phyloP scores from a whole-genome alignment of 352 stramenopile genomes.

The Elongisporangium anandrum region DNA sequence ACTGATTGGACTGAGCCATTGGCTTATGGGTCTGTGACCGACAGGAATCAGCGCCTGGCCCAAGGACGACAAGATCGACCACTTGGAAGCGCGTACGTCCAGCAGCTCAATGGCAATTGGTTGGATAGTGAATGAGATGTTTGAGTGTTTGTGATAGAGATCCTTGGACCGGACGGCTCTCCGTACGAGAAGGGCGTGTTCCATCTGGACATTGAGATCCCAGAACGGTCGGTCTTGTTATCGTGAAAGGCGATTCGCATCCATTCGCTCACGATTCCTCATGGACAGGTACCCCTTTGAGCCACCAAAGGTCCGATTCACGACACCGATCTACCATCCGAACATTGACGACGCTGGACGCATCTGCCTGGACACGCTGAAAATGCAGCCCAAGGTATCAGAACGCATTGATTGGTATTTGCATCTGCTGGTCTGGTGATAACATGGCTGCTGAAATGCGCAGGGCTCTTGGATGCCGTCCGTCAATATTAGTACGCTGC shows the following conservation, averaged over 20 bases:
- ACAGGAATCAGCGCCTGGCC: conserved; percentile 72
- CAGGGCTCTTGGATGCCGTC: conserved; percentile 89
- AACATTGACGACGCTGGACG: conserved; percentile 85
- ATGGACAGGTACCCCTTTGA: conserved; percentile 76
- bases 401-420: neutral
- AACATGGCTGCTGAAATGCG: neutral
- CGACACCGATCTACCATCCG: conserved; percentile 80
- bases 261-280: neutral
- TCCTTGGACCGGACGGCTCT: conserved; percentile 73
- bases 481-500: conserved; percentile 88
- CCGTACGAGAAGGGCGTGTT: conserved; percentile 81
- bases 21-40: neutral
- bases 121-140: neutral
- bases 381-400: conserved; percentile 84
- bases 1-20: neutral
- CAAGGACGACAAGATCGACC: conserved; percentile 67
- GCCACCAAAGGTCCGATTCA: conserved; percentile 72
- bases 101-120: neutral
- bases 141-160: conserved; percentile 37
- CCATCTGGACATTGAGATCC: conserved; percentile 66
- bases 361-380: conserved; percentile 90
- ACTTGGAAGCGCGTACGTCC: conserved; percentile 68
- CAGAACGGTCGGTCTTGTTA: conserved; percentile 33
- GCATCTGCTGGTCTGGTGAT: neutral
- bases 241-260: no score